Evolutionary conservation across 2,329 filamentous ascomycete genomes (phyloP), one percentile per base, ranked within the genome.

Genomic region (Cladophialophora yegresii): DNA sequence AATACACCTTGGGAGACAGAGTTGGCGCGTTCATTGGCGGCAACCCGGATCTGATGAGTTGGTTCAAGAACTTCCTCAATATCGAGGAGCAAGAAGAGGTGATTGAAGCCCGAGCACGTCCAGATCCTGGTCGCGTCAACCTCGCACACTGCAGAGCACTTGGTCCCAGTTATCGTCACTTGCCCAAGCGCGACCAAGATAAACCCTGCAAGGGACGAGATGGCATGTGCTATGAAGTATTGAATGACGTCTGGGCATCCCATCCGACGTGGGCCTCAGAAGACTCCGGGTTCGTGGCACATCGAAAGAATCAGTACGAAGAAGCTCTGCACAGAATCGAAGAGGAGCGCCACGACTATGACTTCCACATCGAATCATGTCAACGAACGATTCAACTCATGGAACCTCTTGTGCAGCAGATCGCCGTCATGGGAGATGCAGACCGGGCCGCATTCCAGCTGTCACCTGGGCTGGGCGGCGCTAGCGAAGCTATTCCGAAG

Each of bases 261-360:
- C 95, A 99, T 78, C 95, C 95, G 3, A 99, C 95, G 0, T 99
- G 95, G 95, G 95, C 93, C 1, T 98, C 93, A 0, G 95, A 99
- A 77, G 95, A 99, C 74, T 96, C 91, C 51, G 95, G 95, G 0
- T 99, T 99, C 72, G 93, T 99, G 65, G 95, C 95, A 12, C 95
- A 99, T 78, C 87, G 93, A 67, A 99, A 99, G 84, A 99, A 99
- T 72, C 87, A 89, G 61, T 96, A 90, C 69, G 95, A 99, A 76
- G 95, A 99, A 77, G 90, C 90, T 33, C 85, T 99, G 8, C 95
- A 99, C 75, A 85, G 95, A 22, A 97, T 99, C 66, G 95, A 99
- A 77, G 95, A 99, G 77, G 95, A 99, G 76, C 90, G 95, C 4
- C 95, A 99, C 74, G 95, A 99, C 74, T 99, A 99, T 72, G 95